phyloP scores from a whole-genome alignment of 495 filamentous ascomycete genomes.

The Astrothelium macrocarpum region DNA sequence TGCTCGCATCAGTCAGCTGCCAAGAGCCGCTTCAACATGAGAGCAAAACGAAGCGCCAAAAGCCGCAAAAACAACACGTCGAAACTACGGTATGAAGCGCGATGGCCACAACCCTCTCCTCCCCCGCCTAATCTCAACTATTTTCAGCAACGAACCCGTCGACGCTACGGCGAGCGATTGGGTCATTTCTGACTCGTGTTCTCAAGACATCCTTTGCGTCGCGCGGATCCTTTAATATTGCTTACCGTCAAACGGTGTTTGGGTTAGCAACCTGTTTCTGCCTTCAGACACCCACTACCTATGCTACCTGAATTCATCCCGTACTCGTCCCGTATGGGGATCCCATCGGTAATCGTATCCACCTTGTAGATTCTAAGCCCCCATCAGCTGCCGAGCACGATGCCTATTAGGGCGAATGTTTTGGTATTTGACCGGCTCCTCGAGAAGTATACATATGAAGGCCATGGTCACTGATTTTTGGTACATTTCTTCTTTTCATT shows the following conservation, averaged over 20 bases:
- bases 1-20: neutral
- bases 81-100: neutral
- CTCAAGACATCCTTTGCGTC: neutral
- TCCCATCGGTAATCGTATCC: conserved; percentile 3
- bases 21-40: neutral
- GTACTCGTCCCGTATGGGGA: neutral
- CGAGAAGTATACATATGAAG: neutral
- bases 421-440: neutral
- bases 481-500: neutral
- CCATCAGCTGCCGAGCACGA: neutral
- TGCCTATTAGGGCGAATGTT: neutral
- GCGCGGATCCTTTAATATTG: neutral
- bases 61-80: neutral
- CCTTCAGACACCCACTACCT: neutral
- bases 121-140: neutral
- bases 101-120: neutral
- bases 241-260: neutral
- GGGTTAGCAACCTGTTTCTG: neutral
- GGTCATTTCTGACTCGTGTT: neutral
- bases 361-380: conserved; percentile 2
- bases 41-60: neutral
- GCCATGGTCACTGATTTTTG: neutral
- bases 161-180: neutral
- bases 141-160: neutral
- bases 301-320: neutral